Base-by-base conservation (phyloP, 2,329 filamentous ascomycete genomes). In the Gnomoniopsis smithogilvyi region DNA sequence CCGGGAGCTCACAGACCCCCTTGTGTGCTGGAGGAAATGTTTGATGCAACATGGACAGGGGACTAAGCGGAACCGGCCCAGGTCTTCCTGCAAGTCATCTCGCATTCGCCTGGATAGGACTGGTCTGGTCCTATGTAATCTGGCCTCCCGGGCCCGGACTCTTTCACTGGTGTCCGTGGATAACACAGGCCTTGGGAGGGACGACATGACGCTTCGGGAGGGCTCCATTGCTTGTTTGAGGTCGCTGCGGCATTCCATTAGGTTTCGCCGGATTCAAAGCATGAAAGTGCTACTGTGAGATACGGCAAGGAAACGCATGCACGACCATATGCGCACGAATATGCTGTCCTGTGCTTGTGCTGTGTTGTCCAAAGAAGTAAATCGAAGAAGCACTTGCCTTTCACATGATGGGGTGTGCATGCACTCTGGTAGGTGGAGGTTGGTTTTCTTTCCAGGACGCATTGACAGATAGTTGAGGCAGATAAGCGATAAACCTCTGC, bases 371-470 rank as follows among this genome's bases (percentile, higher is more conserved):
- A 24, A 30, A n/a, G 33, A 19, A n/a, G 24, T 46, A 3, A 46
- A 45, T 22, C 10, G 17, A 43, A 49, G 53, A 54, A 54, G 56
- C 51, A 49, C n/a, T 58, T 43, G 50, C 51, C 45, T 22, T 48
- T 51, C 56, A 58, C 56, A 58, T 58, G 56, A 58, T 58, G 45
- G 15, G 56, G 47, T 51, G 54, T 19, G 19, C 24, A 59, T 59
- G 50, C 43, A n/a, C n/a, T 22, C 15, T 56, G 36, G 30, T 41
- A 36, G 41, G 52, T 48, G 52, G 43, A 33, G 52, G 48, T 48
- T 4, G 26, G 26, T 34, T 1, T 7, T 3, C 52, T 47, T 47
- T 48, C 34, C 47, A 49, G 30, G 19, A 41, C 26, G 30, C 30
- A 38, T 33, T 21, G 24, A 15, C 12, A 11, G 22, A 43, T n/a